A percentile compares a stretch with the other conserved stretches of the same genome.
Evolutionary conservation across 768 basidiomycete genomes (phyloP).

Genomic region (Mycena polygramma): DNA sequence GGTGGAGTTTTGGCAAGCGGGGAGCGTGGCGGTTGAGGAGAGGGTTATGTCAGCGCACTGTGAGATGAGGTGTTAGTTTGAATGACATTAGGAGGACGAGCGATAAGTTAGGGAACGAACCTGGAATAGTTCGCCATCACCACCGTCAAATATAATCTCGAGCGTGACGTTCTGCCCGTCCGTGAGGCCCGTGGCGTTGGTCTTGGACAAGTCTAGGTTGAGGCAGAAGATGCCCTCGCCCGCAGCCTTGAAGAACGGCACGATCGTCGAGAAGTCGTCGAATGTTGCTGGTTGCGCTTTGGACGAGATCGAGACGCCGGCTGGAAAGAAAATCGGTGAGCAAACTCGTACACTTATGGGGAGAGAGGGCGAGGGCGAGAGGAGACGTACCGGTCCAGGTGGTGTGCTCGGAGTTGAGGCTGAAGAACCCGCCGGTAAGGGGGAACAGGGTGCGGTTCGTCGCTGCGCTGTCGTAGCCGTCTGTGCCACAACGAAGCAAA

Average conservation of each 20-base stretch:
- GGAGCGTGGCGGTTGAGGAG: slow-evolving; percentile 41
- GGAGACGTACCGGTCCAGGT: slow-evolving; percentile 63
- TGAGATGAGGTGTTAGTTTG: slow-evolving; percentile 43
- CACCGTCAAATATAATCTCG: slow-evolving; percentile 76
- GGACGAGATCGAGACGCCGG: slow-evolving; percentile 16
- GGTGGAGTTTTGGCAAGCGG: too few relatives aligned
- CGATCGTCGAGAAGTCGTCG: slow-evolving; percentile 67
- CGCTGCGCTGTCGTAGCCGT: slow-evolving; percentile 70
- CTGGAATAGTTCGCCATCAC: slow-evolving; percentile 81
- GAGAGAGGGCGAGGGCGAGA: neutral
- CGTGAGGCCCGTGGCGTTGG: slow-evolving; percentile 54
- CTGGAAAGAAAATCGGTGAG: neutral
- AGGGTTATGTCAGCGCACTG: slow-evolving; percentile 90
- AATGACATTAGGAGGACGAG: neutral
- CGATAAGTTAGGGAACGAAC: slow-evolving; percentile 49
- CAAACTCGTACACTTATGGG: neutral
- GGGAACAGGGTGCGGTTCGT: slow-evolving; percentile 78
- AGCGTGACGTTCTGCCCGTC: slow-evolving; percentile 85
- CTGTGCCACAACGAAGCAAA: slow-evolving; percentile 48
- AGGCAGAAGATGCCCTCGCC: slow-evolving; percentile 79
- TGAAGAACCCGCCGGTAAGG: slow-evolving; percentile 69
- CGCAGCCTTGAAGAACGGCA: slow-evolving; percentile 62
- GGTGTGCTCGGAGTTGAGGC: neutral
- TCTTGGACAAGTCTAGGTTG: slow-evolving; percentile 66
- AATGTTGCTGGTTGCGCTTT: slow-evolving; percentile 19